Conservation (phyloP, 1,139 yeast genomes). For the Kurtzmaniella quercitrusa region DNA sequence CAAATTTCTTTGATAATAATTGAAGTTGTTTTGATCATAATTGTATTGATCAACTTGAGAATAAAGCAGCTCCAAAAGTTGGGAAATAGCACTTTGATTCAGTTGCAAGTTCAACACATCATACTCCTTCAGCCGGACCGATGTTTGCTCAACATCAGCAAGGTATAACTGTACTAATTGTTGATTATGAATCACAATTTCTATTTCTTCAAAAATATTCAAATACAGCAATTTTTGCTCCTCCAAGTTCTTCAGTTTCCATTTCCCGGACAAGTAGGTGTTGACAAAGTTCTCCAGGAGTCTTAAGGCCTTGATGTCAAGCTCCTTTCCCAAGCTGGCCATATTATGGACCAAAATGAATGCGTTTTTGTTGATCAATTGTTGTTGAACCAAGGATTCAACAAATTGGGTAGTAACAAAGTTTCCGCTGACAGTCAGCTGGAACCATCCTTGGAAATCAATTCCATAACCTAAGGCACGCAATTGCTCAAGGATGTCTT, state of each 20-base stretch:
- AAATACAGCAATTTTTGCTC: slow-evolving; percentile 60
- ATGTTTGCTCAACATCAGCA: slow-evolving; percentile 17
- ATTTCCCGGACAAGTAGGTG: slow-evolving; percentile 54
- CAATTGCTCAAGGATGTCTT: slow-evolving; percentile 61
- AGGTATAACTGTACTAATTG: slow-evolving; percentile 39
- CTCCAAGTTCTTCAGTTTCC: slow-evolving; percentile 64
- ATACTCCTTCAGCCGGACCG: slow-evolving; percentile 24
- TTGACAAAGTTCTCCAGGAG: slow-evolving; percentile 60
- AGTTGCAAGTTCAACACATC: slow-evolving; percentile 41
- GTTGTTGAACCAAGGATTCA: slow-evolving; percentile 66
- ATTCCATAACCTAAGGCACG: slow-evolving; percentile 64
- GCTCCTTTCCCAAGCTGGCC: slow-evolving; percentile 58
- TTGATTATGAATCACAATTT: slow-evolving; percentile 59
- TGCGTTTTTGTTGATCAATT: slow-evolving; percentile 60
- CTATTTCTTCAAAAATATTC: slow-evolving; percentile 70
- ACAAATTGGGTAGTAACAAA: slow-evolving; percentile 62
- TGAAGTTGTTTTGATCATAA: slow-evolving; percentile 78
- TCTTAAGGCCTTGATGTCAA: slow-evolving; percentile 67
- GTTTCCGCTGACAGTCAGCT: slow-evolving; percentile 65
- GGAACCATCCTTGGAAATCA: slow-evolving; percentile 82
- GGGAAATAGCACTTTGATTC: slow-evolving; percentile 43
- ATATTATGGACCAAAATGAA: slow-evolving; percentile 73
- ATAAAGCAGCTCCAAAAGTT: slow-evolving; percentile 62
- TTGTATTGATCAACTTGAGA: slow-evolving; percentile 76
- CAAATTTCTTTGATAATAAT: slow-evolving; percentile 76